phyloP scores from a whole-genome alignment of 345 rosid species.

The Triadica sebifera region DNA sequence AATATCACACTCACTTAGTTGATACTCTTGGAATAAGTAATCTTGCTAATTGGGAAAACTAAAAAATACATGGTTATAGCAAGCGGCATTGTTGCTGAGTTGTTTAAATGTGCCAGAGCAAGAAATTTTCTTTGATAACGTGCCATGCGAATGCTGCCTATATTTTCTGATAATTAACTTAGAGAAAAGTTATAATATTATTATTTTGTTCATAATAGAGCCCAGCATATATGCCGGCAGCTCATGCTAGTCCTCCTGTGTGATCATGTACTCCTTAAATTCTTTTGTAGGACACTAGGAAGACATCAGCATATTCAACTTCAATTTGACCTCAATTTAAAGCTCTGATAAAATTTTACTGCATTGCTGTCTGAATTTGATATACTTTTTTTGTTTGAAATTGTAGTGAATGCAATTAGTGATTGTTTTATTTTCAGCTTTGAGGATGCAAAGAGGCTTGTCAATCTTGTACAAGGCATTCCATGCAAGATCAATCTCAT shows the following conservation, averaged over 20 bases:
- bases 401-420: neutral
- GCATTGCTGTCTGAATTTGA: neutral
- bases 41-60: neutral
- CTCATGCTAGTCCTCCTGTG: neutral
- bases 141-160: neutral
- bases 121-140: neutral
- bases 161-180: neutral
- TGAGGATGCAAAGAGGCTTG: conserved; percentile 85
- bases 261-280: no score
- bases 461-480: conserved; percentile 73
- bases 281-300: neutral
- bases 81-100: neutral
- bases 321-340: no score
- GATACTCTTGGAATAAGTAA: no score
- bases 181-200: neutral
- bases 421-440: conserved; percentile 44
- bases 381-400: neutral
- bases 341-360: no score
- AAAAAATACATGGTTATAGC: neutral
- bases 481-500: conserved; percentile 98
- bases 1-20: neutral
- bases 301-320: no score
- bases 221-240: neutral
- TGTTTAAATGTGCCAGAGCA: neutral
- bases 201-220: neutral